phyloP scores from a whole-genome alignment of 768 basidiomycete genomes.

The Lepiota venenata region DNA sequence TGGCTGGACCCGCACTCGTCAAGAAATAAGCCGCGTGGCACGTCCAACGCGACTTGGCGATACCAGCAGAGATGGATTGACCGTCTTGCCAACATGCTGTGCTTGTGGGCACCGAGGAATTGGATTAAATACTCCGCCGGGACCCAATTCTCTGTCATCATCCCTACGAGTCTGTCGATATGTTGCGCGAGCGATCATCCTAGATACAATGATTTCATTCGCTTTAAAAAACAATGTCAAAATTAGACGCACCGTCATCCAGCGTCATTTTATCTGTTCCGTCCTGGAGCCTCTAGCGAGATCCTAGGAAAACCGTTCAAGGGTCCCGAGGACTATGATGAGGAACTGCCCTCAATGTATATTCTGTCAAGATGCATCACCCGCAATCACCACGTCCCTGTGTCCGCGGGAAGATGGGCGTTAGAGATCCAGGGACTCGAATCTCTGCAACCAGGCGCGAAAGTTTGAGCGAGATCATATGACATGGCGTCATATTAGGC shows the following conservation, averaged over 20 bases:
- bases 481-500: no score
- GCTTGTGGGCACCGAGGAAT: background rate
- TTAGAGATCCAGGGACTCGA: background rate
- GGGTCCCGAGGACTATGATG: conserved; percentile 12
- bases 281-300: background rate
- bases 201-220: background rate
- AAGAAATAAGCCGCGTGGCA: no score
- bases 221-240: background rate
- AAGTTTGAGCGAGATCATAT: no score
- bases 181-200: background rate
- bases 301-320: conserved; percentile 6
- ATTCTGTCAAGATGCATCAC: conserved; percentile 5
- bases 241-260: no score
- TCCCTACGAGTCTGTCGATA: no score
- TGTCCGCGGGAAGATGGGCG: conserved; percentile 6
- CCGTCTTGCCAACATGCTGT: background rate
- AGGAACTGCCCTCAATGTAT: background rate
- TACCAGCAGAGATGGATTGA: background rate
- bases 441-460: no score
- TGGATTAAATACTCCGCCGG: background rate
- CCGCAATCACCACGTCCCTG: conserved; percentile 12
- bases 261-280: no score
- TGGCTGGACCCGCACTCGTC: no score
- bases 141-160: background rate
- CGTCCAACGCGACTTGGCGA: no score